These are phyloP conservation scores for Claviceps lovelessii DNA, from an alignment of 2,329 filamentous ascomycete species.

Conservation along the genomic window DNA sequence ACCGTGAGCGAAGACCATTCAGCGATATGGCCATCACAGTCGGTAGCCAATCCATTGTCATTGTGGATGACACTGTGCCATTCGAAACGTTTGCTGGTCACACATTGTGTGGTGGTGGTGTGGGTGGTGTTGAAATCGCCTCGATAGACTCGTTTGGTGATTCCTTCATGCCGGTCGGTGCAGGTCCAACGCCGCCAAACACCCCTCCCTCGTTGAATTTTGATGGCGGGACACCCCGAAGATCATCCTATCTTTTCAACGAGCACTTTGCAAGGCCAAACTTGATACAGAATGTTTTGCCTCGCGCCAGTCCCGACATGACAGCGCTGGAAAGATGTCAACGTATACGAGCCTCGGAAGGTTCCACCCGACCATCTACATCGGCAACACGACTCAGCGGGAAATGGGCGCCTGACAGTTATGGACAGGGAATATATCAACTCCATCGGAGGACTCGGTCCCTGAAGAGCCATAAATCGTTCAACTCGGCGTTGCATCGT, in stretches of 20 bases:
- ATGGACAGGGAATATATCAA: constrained; percentile 13
- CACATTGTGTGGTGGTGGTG: constrained; percentile 22
- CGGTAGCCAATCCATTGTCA: constrained; percentile 83
- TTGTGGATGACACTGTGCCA: constrained; percentile 55
- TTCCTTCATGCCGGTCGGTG: constrained; percentile 31
- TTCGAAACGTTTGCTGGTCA: constrained; percentile 36
- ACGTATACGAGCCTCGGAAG: constrained; percentile 17
- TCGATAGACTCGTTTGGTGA: constrained; percentile 42
- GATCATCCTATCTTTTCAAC: constrained; percentile 41
- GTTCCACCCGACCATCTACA: constrained; percentile 18
- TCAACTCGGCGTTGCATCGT: constrained; percentile 36
- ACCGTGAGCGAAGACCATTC: constrained; percentile 24
- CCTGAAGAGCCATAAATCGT: constrained; percentile 33
- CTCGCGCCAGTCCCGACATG: constrained; percentile 34
- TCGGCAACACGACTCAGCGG: constrained; percentile 13
- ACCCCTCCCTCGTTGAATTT: constrained; percentile 38
- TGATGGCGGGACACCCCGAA: constrained; percentile 32
- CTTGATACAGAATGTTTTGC: constrained; percentile 25
- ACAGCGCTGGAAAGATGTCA: constrained; percentile 22
- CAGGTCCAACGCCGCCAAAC: constrained; percentile 45
- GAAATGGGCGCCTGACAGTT: constrained; percentile 15
- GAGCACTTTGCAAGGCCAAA: constrained; percentile 27
- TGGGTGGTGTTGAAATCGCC: constrained; percentile 27
- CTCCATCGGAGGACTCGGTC: constrained; percentile 33
- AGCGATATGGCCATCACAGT: constrained; percentile 51